Base-by-base conservation (phyloP, 345 rosid species). In the Ceriops decandra region DNA sequence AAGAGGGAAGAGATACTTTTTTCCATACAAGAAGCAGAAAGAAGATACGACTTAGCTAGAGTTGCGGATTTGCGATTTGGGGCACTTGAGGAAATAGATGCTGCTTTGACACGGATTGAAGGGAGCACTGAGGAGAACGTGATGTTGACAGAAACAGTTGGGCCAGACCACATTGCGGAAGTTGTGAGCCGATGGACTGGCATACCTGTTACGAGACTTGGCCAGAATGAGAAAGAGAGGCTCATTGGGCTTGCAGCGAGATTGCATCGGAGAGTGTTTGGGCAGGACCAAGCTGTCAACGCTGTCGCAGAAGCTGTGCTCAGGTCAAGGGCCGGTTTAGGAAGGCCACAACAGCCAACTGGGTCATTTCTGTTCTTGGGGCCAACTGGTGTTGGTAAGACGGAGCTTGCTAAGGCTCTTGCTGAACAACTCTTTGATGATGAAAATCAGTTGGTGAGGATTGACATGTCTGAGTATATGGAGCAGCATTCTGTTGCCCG, bases 121-220 rank as follows among this genome's bases (percentile, higher is more conserved):
- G 91, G 89, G 36, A 70, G 63, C 64, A 76, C 83, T 4, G 87
- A 81, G 15, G 97, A 84, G 57, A 89, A 91, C 42, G 31, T 85
- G 57, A 91, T 89, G 90, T 71, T 93, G 21, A 93, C 98, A 0
- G 97, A 93, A 71, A 84, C 87, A 0, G 98, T 93, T 47, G 92
- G 88, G 16, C 95, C 97, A 0, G 98, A 93, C 1, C 97, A 91
- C 2, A 93, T 93, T 59, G 95, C 95, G 0, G 98, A 93, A 67
- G 98, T 91, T 19, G 98, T 91, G 62, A 85, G 96, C 73, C 86
- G 96, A 2, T 93, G 97, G 97, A 93, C 97, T 22, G 97, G 98
- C 47, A 85, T 93, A 36, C 91, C 98, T 20, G 90, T 93, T 6
- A 89, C 91, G 11, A 87, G 98, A 72, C 97, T 93, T 0, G 95